Evolutionary conservation across 2,329 filamentous ascomycete genomes (phyloP).

Genomic region (Talaromyces sp.): DNA sequence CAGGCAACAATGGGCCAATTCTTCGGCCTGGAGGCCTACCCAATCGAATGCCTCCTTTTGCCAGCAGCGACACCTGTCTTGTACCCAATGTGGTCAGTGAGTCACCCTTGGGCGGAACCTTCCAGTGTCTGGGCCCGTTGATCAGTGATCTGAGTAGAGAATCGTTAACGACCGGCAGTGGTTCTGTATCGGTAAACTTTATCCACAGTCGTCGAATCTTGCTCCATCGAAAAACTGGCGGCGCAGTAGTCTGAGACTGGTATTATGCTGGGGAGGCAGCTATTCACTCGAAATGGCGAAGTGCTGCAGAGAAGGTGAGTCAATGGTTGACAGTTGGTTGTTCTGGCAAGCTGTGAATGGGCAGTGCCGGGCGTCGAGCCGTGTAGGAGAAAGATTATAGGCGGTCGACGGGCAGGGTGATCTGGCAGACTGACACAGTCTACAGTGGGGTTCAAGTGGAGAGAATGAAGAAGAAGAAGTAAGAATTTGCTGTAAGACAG

Average conservation of each 20-base stretch:
- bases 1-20: slow-evolving; percentile 5
- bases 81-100: slow-evolving; percentile 11
- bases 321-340: slow-evolving; percentile 1
- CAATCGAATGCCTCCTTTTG: slow-evolving; percentile 3
- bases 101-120: slow-evolving; percentile 10
- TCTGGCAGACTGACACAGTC: slow-evolving; percentile 16
- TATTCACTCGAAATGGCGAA: slow-evolving; percentile 6
- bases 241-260: slow-evolving; percentile 2
- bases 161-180: slow-evolving; percentile 22
- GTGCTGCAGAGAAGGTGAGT: slow-evolving; percentile 13
- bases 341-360: slow-evolving; percentile 17
- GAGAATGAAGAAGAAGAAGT: slow-evolving; percentile 2
- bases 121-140: slow-evolving; percentile 15
- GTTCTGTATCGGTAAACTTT: slow-evolving; percentile 22
- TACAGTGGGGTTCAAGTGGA: slow-evolving; percentile 14
- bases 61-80: slow-evolving; percentile 8
- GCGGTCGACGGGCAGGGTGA: slow-evolving; percentile 15
- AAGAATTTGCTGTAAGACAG: slow-evolving; percentile 4
- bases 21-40: slow-evolving; percentile 10
- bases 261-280: slow-evolving; percentile 2
- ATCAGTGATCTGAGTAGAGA: slow-evolving; percentile 12
- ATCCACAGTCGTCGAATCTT: slow-evolving; percentile 21
- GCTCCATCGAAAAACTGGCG: slow-evolving; percentile 24
- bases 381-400: slow-evolving; percentile 6
- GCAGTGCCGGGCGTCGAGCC: neutral